Evolutionary conservation across 768 basidiomycete genomes (phyloP).

Genomic region (Amylocystis lapponica): DNA sequence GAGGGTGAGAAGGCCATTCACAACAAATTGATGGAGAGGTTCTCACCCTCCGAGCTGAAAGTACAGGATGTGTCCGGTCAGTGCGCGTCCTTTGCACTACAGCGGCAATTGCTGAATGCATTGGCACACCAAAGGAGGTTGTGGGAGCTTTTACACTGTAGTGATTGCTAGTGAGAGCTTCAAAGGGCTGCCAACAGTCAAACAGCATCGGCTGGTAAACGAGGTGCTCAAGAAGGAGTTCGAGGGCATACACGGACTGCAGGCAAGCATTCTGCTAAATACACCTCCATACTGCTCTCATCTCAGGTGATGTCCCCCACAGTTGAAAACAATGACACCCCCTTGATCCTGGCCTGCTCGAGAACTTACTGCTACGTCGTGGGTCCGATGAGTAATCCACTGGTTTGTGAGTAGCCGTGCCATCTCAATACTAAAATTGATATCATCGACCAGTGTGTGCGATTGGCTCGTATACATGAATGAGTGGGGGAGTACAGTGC

Average conservation of each 20-base stretch:
- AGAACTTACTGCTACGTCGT: too few relatives aligned
- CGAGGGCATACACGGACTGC: conserved; percentile 86
- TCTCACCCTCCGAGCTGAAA: conserved; percentile 73
- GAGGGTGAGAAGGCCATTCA: conserved; percentile 70
- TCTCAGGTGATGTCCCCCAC: too few relatives aligned
- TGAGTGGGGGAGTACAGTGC: too few relatives aligned
- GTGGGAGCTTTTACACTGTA: conserved; percentile 96
- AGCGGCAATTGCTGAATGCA: neutral
- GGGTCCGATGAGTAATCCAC: too few relatives aligned
- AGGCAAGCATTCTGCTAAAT: conserved; percentile 62
- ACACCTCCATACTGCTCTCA: too few relatives aligned
- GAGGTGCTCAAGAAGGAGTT: conserved; percentile 86
- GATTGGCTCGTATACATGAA: too few relatives aligned
- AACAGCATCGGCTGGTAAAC: conserved; percentile 92
- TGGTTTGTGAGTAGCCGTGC: too few relatives aligned
- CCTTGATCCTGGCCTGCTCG: too few relatives aligned
- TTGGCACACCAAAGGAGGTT: conserved; percentile 62
- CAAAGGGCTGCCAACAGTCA: conserved; percentile 79
- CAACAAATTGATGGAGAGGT: conserved; percentile 64
- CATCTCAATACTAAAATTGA: too few relatives aligned
- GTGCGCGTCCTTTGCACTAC: neutral
- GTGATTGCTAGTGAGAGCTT: conserved; percentile 80
- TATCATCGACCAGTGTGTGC: too few relatives aligned
- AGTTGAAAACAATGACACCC: too few relatives aligned
- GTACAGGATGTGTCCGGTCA: conserved; percentile 95